Base-by-base conservation (phyloP, 345 rosid species). In the Erucastrum elatum region DNA sequence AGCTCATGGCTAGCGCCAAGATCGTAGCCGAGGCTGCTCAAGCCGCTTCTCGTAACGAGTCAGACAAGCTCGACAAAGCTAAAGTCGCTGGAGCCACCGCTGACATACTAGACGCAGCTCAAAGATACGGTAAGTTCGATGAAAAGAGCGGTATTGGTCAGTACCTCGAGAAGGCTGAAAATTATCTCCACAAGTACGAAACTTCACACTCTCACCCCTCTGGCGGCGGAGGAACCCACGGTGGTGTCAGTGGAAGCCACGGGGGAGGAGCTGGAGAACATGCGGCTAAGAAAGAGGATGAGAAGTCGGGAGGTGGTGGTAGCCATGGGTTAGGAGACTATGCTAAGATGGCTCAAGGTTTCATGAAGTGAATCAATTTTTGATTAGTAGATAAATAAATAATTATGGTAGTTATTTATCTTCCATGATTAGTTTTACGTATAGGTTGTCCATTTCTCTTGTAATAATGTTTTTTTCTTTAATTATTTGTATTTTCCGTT, bases 261-360 rank as follows among this genome's bases (percentile, higher is more conserved):
- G 60, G 26, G 7, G 60, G 60, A 16, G 26, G 60, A 53, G 60
- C 60, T 21, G 81, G 78, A 49, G 53, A 3, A 29, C 25, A 41
- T 26, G 63, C 29, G 26, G 66, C 0, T 15, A 71, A 72, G 77
- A 75, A 81, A 35, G 88, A 70, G 8, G 85, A 75, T 64, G 84
- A 46, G n/a, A 64, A 88, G 12, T 81, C 87, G 5, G 90, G 82
- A 66, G 72, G 84, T 81, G 72, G 84, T 81, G 68, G 46, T 25
- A 64, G 69, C 26, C 69, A 65, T 37, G 91, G 88, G 5, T 74
- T 75, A 69, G 91, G 88, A 58, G 91, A 82, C 53, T 86, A 84
- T 82, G 53, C 88, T 67, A 90, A 90, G 86, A 84, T 84, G 90
- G 94, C 91, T 75, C 81, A 88, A 80, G 90, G 93, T 31, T 87